phyloP scores from a whole-genome alignment of 495 filamentous ascomycete genomes.

The Letharia columbiana region DNA sequence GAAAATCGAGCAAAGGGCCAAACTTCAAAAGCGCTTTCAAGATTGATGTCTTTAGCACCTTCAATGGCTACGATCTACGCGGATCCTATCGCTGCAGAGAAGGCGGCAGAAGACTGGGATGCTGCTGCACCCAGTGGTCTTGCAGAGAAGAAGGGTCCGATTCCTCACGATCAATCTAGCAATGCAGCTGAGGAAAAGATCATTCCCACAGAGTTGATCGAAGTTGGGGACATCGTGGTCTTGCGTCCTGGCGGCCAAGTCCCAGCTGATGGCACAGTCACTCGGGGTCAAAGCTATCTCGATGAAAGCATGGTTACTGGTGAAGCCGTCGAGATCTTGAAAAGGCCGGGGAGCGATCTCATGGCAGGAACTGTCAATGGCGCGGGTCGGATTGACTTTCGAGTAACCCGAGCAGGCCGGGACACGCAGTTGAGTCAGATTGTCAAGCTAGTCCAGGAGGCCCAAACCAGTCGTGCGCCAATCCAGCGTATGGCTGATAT shows the following conservation, averaged over 20 bases:
- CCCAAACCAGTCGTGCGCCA: constrained; percentile 86
- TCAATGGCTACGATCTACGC: constrained; percentile 97
- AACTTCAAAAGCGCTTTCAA: constrained; percentile 89
- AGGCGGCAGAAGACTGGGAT: constrained; percentile 74
- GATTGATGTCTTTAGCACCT: constrained; percentile 89
- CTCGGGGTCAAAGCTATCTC: constrained; percentile 82
- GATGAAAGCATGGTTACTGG: constrained; percentile 99
- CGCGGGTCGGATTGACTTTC: constrained; percentile 82
- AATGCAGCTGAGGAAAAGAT: constrained; percentile 66
- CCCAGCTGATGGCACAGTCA: constrained; percentile 82
- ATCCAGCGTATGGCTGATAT: constrained; percentile 91
- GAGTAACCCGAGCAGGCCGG: constrained; percentile 82
- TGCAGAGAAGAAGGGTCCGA: constrained; percentile 37
- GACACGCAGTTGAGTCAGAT: constrained; percentile 98
- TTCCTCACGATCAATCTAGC: constrained; percentile 32
- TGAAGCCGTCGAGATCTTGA: constrained; percentile 87
- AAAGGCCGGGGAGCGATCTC: constrained; percentile 65
- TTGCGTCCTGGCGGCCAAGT: constrained; percentile 94
- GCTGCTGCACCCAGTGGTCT: constrained; percentile 13
- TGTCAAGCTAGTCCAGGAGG: constrained; percentile 91
- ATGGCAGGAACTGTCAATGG: constrained; percentile 98
- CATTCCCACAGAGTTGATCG: constrained; percentile 90
- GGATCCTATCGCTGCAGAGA: constrained; percentile 91
- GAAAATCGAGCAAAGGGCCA: constrained; percentile 96
- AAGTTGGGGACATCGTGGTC: constrained; percentile 88